phyloP scores from a whole-genome alignment of 2,329 filamentous ascomycete species.

The Diaporthe aspalathi region DNA sequence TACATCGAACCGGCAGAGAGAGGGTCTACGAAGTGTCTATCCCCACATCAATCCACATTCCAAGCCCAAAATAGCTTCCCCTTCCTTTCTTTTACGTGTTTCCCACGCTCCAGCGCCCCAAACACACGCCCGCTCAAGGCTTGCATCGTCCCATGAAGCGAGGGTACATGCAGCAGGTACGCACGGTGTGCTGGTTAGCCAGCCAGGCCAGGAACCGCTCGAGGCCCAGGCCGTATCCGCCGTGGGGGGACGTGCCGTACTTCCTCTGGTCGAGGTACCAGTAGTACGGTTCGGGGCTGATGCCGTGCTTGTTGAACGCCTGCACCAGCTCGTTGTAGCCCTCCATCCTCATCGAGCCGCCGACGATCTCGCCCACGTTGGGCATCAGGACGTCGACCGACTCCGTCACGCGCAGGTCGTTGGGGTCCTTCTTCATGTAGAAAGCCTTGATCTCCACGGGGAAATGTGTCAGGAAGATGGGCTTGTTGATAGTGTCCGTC shows the following conservation, averaged over 20 bases:
- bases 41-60: conserved; percentile 9
- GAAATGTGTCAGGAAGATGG: conserved; percentile 98
- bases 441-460: conserved; percentile 98
- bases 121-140: conserved; percentile 59
- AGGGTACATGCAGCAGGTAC: conserved; percentile 79
- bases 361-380: conserved; percentile 95
- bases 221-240: conserved; percentile 91
- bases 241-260: conserved; percentile 94
- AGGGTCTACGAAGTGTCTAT: conserved; percentile 7
- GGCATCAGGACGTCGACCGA: conserved; percentile 89
- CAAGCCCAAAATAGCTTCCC: neutral
- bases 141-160: conserved; percentile 85
- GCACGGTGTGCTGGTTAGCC: conserved; percentile 72
- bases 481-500: conserved; percentile 95
- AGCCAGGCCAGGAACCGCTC: conserved; percentile 81
- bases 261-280: conserved; percentile 99
- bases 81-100: neutral
- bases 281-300: conserved; percentile 88
- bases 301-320: conserved; percentile 88
- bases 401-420: conserved; percentile 88
- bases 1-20: neutral
- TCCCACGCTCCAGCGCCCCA: neutral
- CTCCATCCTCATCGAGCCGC: conserved; percentile 96
- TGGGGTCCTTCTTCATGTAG: conserved; percentile 93
- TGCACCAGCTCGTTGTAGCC: conserved; percentile 89